Evolutionary conservation across 768 basidiomycete species (phyloP), one percentile per base, ranked within the genome.

Genomic region (Amanita polypyramis): DNA sequence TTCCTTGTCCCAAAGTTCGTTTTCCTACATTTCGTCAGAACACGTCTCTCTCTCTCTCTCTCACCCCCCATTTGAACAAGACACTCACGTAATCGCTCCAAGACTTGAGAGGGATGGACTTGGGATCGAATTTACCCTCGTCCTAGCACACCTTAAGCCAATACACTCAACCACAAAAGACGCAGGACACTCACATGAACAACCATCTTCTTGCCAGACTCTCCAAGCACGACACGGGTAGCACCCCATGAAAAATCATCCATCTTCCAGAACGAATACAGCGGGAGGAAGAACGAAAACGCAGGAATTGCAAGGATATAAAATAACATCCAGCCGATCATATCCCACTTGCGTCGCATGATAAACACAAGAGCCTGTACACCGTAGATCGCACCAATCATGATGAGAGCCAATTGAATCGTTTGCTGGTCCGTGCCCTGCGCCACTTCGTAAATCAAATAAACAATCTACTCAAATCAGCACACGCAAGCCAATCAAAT

Each of bases 201-300:
- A 55, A 98, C 80, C 51, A 97, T 70, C 67, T 95, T 96, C 77
- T 96, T 96, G 14, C 95, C 95, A 25, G 82, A 76, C 65, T 98
- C 95, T 54, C 94, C 93, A 52, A 96, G 66, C 10, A 99, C 93
- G 51, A 94, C 62, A 78, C 90, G 87, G 1, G 93, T 95, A 20
- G 76, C 74, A 76, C 92, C 93, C 91, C 92, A 93, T 0, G 86
- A 90, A 77, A 95, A 96, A 65, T 95, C 92, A 63, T 95, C 94
- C 93, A 97, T 96, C 55, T 71, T 75, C 94, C 93, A 98, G 82
- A 97, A 95, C 4, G 91, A 93, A 63, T 92, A 94, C 10, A 96
- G 69, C 3, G 92, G 94, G 21, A 97, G 77, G 70, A 89, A 75
- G 75, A 96, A 88, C 5, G 91, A 92, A 70, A 95, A 96, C 36